These are phyloP conservation scores for Alternaria ventricosa DNA, from an alignment of 2,329 filamentous ascomycete genomes.

Conservation along the genomic window DNA sequence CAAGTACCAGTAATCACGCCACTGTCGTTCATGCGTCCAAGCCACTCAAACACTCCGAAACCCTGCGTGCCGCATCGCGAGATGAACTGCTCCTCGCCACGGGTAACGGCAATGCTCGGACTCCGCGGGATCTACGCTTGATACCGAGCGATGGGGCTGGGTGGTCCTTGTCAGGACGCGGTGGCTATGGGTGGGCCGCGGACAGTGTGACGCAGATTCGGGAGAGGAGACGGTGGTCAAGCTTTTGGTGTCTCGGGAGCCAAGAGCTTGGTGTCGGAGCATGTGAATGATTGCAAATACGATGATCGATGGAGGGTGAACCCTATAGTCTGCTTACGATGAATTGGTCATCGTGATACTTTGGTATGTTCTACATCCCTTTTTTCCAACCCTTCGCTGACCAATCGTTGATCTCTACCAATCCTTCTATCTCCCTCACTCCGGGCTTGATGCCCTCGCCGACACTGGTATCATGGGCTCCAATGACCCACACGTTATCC, in stretches of 20 bases:
- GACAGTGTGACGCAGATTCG: background rate
- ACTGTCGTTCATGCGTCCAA: constrained; percentile 12
- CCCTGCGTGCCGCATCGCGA: constrained; percentile 6
- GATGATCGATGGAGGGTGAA: background rate
- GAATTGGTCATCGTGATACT: background rate
- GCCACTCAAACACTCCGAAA: constrained; percentile 16
- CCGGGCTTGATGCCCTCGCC: constrained; percentile 29
- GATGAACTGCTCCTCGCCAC: background rate
- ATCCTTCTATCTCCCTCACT: constrained; percentile 30
- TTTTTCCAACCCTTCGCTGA: constrained; percentile 35
- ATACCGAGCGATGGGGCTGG: background rate
- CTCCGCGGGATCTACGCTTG: background rate
- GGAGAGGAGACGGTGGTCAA: constrained; percentile 15
- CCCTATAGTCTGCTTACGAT: background rate
- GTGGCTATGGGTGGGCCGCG: background rate
- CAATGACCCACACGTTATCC: constrained; percentile 40
- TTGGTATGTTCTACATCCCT: background rate
- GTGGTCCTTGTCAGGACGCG: background rate
- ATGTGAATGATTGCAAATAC: background rate
- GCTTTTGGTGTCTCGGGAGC: constrained; percentile 28
- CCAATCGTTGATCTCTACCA: constrained; percentile 36
- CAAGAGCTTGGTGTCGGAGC: constrained; percentile 18
- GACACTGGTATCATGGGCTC: constrained; percentile 40
- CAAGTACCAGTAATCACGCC: constrained; percentile 2
- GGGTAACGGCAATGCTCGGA: background rate